Evolutionary conservation across 2,329 filamentous ascomycete genomes (phyloP), one percentile per base, ranked within the genome.

Genomic region (Penicillium sp.): DNA sequence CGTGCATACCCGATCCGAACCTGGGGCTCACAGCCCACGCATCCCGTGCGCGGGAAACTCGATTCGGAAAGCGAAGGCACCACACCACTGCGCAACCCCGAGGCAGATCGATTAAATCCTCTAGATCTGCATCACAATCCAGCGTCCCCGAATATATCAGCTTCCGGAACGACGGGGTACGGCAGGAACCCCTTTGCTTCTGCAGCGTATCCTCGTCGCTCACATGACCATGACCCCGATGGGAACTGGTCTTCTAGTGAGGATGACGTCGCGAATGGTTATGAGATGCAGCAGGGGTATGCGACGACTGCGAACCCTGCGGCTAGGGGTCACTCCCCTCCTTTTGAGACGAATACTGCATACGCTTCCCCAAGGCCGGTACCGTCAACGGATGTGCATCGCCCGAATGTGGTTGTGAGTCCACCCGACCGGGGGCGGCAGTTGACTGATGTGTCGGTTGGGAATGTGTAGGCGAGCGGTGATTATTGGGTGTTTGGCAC

Each of bases 1-100:
- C 77, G 81, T 9, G 82, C 82, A 23, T 81, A 83, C 61, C 79
- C 81, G 1, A 83, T 84, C 58, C 76, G 81, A 21, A 75, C 74
- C 24, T 84, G 81, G 81, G 81, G 79, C n/a, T 74, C 69, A 12
- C 74, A 75, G 36, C 76, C 77, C 4, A 62, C 65, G 4, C 62
- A 65, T 6, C 62, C 64, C 4, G 47, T 52, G 31, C 43, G 55
- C 18, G 42, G 46, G 12, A 55, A 48, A 31, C 29, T 52, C 16
- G 12, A 44, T 8, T 39, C 36, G 9, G 36, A 39, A 18, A 39
- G 16, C 15, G 59, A 64, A 24, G 68, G 62, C 47, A 62, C 53
- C 6, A 46, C 63, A 15, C 63, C 68, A 16, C 64, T 73, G 7
- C 69, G 63, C n/a, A 66, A 70, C 43, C 63, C 60, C 1, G 66